phyloP scores from a whole-genome alignment of 2,329 filamentous ascomycete genomes.

The Xylariomycetidae sp. region DNA sequence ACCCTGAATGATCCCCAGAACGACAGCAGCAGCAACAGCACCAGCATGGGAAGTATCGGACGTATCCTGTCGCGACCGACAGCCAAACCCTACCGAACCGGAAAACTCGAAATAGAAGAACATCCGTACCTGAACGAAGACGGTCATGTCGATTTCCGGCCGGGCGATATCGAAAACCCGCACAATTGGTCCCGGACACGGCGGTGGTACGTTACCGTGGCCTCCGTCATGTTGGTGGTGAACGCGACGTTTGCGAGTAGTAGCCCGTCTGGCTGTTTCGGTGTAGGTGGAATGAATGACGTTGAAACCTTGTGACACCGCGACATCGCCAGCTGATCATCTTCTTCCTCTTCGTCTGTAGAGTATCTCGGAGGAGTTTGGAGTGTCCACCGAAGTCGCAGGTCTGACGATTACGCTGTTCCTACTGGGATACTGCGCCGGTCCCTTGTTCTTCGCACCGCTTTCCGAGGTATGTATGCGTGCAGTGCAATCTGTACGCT shows the following conservation, averaged over 20 bases:
- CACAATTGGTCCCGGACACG: conserved; percentile 38
- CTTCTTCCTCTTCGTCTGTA: conserved; percentile 18
- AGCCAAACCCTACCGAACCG: conserved; percentile 46
- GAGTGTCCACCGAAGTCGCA: conserved; percentile 40
- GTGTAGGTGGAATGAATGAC: too few species aligned
- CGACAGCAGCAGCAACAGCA: too few species aligned
- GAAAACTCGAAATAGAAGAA: conserved; percentile 27
- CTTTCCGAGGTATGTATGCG: conserved; percentile 37
- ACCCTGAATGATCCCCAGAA: too few species aligned
- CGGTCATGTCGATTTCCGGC: conserved; percentile 45
- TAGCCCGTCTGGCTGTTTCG: conserved; percentile 29
- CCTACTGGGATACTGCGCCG: conserved; percentile 51
- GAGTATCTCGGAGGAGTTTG: conserved; percentile 38
- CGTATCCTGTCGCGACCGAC: conserved; percentile 43
- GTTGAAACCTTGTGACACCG: too few species aligned
- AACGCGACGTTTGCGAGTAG: conserved; percentile 50
- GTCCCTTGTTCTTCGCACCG: conserved; percentile 53
- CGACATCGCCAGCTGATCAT: too few species aligned
- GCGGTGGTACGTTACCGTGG: conserved; percentile 35
- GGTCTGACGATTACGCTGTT: conserved; percentile 48
- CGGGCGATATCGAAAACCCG: conserved; percentile 45
- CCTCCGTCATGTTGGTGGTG: conserved; percentile 41
- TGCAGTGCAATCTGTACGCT: too few species aligned
- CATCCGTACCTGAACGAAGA: conserved; percentile 40
- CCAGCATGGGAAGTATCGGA: too few species aligned